These are phyloP conservation scores for Sanghuangporus weigelae DNA, from an alignment of 1,284 basidiomycete species.

Conservation along the genomic window DNA sequence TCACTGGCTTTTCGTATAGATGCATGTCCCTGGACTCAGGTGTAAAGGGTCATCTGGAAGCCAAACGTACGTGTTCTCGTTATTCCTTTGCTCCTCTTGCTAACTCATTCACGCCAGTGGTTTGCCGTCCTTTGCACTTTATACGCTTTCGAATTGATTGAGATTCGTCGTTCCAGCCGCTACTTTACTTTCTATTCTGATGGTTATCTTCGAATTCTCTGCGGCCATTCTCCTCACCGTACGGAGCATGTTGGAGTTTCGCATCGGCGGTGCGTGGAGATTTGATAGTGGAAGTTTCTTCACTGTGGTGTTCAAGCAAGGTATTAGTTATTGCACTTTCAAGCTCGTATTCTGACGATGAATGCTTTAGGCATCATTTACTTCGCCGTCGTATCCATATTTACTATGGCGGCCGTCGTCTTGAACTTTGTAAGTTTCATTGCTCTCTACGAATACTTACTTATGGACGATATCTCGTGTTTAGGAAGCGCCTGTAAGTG, in stretches of 20 bases:
- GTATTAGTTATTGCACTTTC: constrained; percentile 18
- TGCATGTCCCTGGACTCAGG: constrained; percentile 21
- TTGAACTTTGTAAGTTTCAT: background rate
- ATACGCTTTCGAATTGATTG: background rate
- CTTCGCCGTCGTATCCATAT: background rate
- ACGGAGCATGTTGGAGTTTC: constrained; percentile 27
- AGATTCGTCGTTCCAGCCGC: constrained; percentile 21
- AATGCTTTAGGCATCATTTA: background rate
- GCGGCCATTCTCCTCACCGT: constrained; percentile 26
- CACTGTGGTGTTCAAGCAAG: constrained; percentile 29
- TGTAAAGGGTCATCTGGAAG: constrained; percentile 21
- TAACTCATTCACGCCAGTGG: background rate
- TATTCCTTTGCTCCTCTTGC: background rate
- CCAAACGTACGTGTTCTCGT: constrained; percentile 14
- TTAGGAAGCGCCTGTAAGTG: constrained; percentile 1
- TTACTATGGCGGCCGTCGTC: background rate
- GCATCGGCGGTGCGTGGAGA: constrained; percentile 18
- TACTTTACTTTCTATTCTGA: constrained; percentile 27
- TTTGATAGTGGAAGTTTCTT: constrained; percentile 24
- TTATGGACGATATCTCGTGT: background rate
- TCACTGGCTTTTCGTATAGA: constrained; percentile 6
- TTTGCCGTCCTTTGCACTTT: background rate
- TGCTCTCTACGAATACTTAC: background rate
- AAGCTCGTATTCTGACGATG: background rate
- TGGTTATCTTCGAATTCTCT: constrained; percentile 27